phyloP scores from a whole-genome alignment of 2,329 filamentous ascomycete genomes.

The Scedosporium minutisporum region DNA sequence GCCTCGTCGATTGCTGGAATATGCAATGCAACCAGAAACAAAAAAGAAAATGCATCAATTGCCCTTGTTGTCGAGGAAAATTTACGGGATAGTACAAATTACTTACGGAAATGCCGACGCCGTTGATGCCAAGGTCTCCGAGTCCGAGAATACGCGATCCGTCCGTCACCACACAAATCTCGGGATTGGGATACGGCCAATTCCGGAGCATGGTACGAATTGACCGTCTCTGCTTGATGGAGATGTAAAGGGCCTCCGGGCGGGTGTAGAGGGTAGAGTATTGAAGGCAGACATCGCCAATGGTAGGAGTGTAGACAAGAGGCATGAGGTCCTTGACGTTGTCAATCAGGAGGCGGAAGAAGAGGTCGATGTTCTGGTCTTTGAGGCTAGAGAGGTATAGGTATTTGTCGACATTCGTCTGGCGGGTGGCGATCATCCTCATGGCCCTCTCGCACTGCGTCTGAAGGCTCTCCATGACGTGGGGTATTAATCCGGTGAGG shows the following conservation, averaged over 20 bases:
- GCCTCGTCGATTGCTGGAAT: no score
- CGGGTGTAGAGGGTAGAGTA: constrained; percentile 95
- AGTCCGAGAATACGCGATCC: constrained; percentile 87
- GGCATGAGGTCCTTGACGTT: constrained; percentile 72
- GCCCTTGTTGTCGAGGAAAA: background rate
- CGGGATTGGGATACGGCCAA: constrained; percentile 81
- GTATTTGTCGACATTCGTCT: constrained; percentile 70
- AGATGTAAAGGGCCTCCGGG: constrained; percentile 92
- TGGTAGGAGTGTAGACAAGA: constrained; percentile 78
- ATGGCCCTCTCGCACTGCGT: constrained; percentile 58
- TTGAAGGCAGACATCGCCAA: constrained; percentile 91
- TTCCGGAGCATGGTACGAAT: constrained; percentile 82
- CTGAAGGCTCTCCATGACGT: constrained; percentile 50
- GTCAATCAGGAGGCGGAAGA: constrained; percentile 73
- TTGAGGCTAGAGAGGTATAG: constrained; percentile 71
- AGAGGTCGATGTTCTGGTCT: constrained; percentile 67
- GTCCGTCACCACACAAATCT: constrained; percentile 95
- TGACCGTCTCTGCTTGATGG: constrained; percentile 85
- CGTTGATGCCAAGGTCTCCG: constrained; percentile 91
- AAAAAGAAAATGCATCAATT: background rate
- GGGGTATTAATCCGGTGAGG: constrained; percentile 55
- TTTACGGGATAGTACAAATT: background rate
- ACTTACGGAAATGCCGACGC: constrained; percentile 88
- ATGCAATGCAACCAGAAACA: no score
- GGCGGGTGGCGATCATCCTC: constrained; percentile 61